Evolutionary conservation across 169 alveolate species (phyloP).

Genomic region (Plasmodium adleri): DNA sequence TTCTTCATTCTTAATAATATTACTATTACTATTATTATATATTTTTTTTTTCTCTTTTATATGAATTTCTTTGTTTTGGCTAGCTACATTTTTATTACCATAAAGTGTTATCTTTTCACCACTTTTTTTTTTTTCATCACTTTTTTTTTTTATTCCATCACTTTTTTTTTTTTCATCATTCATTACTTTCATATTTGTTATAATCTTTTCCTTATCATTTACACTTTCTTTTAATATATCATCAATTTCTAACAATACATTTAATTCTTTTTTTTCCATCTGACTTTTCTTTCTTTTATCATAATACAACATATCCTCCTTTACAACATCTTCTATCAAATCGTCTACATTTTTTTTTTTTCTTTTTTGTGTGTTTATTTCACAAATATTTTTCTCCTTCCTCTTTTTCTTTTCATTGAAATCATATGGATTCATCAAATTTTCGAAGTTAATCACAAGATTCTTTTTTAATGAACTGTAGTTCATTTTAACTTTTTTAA

Average conservation of each 20-base stretch:
- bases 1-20: too few species aligned
- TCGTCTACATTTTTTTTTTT: background rate
- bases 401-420: slow-evolving; percentile 11
- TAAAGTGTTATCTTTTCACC: too few species aligned
- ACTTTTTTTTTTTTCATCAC: background rate
- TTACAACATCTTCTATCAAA: slow-evolving; percentile 3
- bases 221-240: slow-evolving; percentile 1
- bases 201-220: background rate
- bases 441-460: slow-evolving; percentile 22
- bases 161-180: background rate
- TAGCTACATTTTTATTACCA: background rate
- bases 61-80: background rate
- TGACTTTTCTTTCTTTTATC: slow-evolving; percentile 8
- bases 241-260: background rate
- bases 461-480: slow-evolving; percentile 33
- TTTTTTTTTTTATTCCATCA: background rate
- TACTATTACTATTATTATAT: background rate
- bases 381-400: background rate
- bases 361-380: background rate
- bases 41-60: background rate
- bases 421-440: background rate
- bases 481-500: slow-evolving; percentile 26
- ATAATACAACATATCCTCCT: background rate
- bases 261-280: background rate
- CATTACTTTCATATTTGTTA: background rate